Base-by-base conservation (phyloP, 164 flowering plant species). In the Amborella trichopoda region DNA sequence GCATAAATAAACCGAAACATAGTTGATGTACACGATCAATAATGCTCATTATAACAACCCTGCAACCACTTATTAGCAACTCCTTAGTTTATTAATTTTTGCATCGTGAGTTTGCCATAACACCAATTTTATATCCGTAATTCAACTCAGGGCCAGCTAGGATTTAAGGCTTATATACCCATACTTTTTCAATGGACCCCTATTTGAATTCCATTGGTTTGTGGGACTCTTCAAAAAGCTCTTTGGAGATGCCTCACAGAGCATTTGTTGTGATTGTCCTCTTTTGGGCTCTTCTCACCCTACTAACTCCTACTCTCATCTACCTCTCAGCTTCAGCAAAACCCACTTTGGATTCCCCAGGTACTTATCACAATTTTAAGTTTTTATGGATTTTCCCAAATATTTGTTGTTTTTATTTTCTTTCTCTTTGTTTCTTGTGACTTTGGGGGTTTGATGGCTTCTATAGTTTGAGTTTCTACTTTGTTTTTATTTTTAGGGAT, bases 241-340 rank as follows among this genome's bases (percentile, higher is more conserved):
- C 19, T 16, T 5, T 16, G 28, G 58, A 68, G 56, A 77, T 78
- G 84, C 72, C 28, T 45, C 72, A 57, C 36, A 77, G 84, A 64
- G 58, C 63, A 2, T 67, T 49, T 57, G 76, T 72, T 26, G 23
- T 77, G 67, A 77, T 84, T 23, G 75, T 78, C 58, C 66, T 77
- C 56, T 68, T 68, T 46, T 84, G 95, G 90, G 84, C 87, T 64
- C 14, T 66, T 24, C 66, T 84, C 46, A 60, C 87, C n/a, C 44
- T 81, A 56, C 53, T 81, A 69, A 84, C 90, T 9, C 94, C 94
- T n/a, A 74, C 70, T 3, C 82, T 84, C 13, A 44, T 84, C 40
- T 60, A 58, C 45, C 53, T 66, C 62, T 78, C 94, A 10, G 81
- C 71, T 12, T 63, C 77, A 26, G 68, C 80, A 8, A 70, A 69